Evolutionary conservation across 208 protist species (phyloP).

Genomic region (Tritrichomonas musculus): DNA sequence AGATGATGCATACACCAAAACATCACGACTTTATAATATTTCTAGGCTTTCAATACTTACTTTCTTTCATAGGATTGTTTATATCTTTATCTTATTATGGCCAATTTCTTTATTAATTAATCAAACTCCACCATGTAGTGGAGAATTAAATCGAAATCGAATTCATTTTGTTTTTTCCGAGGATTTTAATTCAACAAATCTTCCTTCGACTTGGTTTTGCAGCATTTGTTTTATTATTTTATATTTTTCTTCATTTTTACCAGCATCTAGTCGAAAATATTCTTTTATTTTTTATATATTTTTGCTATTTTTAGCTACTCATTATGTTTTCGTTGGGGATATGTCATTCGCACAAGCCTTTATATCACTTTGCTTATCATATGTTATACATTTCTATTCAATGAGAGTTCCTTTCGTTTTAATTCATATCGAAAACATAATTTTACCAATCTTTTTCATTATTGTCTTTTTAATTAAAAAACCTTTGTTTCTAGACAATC

Average conservation of each 20-base stretch:
- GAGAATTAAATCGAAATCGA: too few species aligned
- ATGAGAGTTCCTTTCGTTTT: neutral
- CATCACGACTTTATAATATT: neutral
- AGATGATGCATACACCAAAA: neutral
- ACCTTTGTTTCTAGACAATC: neutral
- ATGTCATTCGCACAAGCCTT: neutral
- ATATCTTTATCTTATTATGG: neutral
- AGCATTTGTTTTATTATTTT: neutral
- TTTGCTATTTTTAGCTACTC: neutral
- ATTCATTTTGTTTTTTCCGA: too few species aligned
- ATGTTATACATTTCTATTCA: slow-evolving; percentile 15
- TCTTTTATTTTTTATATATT: neutral
- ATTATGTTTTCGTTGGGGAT: neutral
- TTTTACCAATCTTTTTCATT: neutral
- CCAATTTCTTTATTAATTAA: neutral
- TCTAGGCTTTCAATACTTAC: slow-evolving; percentile 16
- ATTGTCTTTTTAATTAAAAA: neutral
- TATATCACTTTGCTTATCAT: neutral
- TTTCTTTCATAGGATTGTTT: neutral
- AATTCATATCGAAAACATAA: neutral
- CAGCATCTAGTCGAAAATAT: neutral
- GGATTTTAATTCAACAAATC: neutral
- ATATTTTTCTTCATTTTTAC: neutral
- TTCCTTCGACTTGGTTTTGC: neutral
- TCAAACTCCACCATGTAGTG: neutral